Conservation (phyloP, 495 filamentous ascomycete species). For the Aspergillus taichungensis region DNA sequence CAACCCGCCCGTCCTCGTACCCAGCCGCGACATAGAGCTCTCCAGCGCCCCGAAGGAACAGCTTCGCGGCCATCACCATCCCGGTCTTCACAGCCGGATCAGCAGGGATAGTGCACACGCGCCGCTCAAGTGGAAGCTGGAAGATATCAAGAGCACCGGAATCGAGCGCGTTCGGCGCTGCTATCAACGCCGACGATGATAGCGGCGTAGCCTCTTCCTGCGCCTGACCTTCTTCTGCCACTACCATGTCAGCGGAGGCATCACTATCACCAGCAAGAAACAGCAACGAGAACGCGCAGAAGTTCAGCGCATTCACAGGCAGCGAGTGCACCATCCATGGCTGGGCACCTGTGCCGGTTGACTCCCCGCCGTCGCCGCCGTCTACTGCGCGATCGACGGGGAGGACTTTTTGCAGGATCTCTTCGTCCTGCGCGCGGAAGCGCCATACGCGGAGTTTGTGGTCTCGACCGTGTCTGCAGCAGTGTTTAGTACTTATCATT, state of each 20-base stretch:
- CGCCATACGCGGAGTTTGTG: conserved; percentile 83
- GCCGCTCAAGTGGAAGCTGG: conserved; percentile 63
- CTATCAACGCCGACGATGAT: conserved; percentile 45
- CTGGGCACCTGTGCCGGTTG: conserved; percentile 29
- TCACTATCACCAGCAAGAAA: conserved; percentile 7
- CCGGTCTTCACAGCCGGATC: conserved; percentile 54
- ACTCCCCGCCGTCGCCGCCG: conserved; percentile 2
- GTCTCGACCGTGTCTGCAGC: conserved; percentile 75
- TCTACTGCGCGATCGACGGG: conserved; percentile 50
- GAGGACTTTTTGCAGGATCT: conserved; percentile 53
- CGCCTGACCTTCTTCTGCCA: neutral
- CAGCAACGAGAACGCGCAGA: conserved; percentile 73
- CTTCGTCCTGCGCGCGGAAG: conserved; percentile 47
- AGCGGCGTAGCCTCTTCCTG: neutral
- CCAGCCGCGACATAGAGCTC: conserved; percentile 55
- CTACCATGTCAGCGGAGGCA: neutral
- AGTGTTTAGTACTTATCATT: conserved; percentile 1
- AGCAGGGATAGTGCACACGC: conserved; percentile 57
- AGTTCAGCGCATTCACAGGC: conserved; percentile 88
- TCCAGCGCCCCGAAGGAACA: conserved; percentile 36
- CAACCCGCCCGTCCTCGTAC: conserved; percentile 77
- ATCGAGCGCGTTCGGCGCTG: conserved; percentile 67
- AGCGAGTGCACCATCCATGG: conserved; percentile 83
- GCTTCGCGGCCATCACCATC: conserved; percentile 81
- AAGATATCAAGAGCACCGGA: conserved; percentile 82